Base-by-base conservation (phyloP, 2,329 filamentous ascomycete species). In the Ceratocystis colombiana region DNA sequence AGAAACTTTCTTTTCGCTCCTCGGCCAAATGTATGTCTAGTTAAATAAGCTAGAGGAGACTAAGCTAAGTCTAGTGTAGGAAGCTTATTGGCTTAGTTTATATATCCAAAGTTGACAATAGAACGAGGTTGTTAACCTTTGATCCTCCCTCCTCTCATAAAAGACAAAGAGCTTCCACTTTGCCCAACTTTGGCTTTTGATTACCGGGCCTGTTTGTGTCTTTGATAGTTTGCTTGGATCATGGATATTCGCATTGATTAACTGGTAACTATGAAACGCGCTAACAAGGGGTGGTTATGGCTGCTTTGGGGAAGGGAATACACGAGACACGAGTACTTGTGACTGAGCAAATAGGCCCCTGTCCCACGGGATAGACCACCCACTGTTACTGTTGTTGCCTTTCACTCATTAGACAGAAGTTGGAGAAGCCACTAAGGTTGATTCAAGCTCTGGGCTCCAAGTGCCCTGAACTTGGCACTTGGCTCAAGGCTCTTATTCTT, bases 211-310 rank as follows among this genome's bases (percentile, higher is more conserved):
- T 41, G 37, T 30, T 28, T 8, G 20, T 57, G 53, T 12, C 53
- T n/a, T 59, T 25, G 28, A 33, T 22, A 22, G 25, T 15, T 59
- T 59, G 48, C 48, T 25, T 33, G 53, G 53, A 17, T 59, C 53
- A 59, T 30, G 53, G 53, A 33, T 59, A 25, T 59, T 59, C 53
- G 28, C 53, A 59, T 59, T 59, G 53, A 59, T 59, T 59, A 33
- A 6, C 53, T 33, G 4, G 53, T 5, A 1, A 57, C 28, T 59
- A 17, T 59, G 53, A 59, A 59, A 59, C 53, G 33, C 53, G 53
- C 53, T 59, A 59, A 17, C 53, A 59, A 15, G 53, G 53, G 4
- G 7, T 10, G 6, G 2, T 17, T 33, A 15, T 17, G 53, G 15
- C 5, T 57, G 30, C 30, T 57, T 12, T 28, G 53, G 12, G 53